Evolutionary conservation across 2,329 filamentous ascomycete genomes (phyloP), one percentile per base, ranked within the genome.

Genomic region (Conoideocrella luteorostrata): DNA sequence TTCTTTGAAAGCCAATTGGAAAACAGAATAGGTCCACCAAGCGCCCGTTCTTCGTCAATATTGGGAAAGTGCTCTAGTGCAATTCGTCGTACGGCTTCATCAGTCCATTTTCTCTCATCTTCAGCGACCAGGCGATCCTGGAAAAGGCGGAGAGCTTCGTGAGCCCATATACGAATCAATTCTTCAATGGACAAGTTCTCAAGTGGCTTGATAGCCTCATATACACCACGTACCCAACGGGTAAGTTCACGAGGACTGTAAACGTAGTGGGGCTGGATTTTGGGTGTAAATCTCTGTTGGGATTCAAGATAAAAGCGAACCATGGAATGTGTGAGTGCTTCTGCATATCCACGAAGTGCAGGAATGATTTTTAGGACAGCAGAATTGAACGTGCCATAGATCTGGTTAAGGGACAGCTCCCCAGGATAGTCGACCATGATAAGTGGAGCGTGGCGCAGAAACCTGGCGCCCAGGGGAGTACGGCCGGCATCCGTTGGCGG

Each of bases 401-500:
- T 99, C 63, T 99, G 93, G 53, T 84, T 84, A 29, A 99, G 78
- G 4, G 94, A 98, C 34, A 89, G 74, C 68, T 98, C 89, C 57
- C 94, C 93, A 48, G 93, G 93, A 59, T 99, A 99, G 61, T 98
- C 93, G 33, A 99, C 94, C 94, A 99, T 98, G 66, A 99, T 86
- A 43, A 99, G 79, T n/a, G 93, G 93, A 13, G 93, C 89, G 64
- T 99, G 94, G 47, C 94, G 82, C 52, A 99, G 75, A 78, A 98
- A 99, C 55, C 93, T 79, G 39, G 88, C 82, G 34, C 88, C 93
- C 72, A 99, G 83, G 0, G 93, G 86, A 11, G 93, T 97, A 77
- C 93, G 89, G 21, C 93, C 93, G 54, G 90, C 90, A 67, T 98
- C 94, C 1, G 93, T 97, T 1, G 93, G 93, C 56, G 93, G 94